Evolutionary conservation across 345 rosid species (phyloP).

Genomic region (Cardamine resedifolia): DNA sequence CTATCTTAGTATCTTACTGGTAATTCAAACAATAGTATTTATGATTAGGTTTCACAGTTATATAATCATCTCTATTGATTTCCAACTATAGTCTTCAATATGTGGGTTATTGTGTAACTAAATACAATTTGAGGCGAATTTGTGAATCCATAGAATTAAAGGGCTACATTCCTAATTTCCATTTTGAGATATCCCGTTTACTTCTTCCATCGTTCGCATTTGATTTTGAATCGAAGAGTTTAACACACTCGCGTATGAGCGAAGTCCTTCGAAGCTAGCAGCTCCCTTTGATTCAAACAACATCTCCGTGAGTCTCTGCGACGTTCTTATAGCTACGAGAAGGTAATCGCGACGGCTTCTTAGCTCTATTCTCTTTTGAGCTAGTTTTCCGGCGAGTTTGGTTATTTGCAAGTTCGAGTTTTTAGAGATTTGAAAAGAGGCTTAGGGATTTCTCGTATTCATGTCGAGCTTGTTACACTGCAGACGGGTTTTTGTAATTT

Average conservation of each 20-base stretch:
- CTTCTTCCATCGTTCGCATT: not conserved
- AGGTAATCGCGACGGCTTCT: not conserved
- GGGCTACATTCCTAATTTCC: not conserved
- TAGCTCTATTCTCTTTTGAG: not conserved
- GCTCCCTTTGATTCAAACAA: not conserved
- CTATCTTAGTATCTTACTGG: too few relatives aligned
- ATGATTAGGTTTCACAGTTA: too few relatives aligned
- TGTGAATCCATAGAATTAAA: not conserved
- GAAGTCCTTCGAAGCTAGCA: not conserved
- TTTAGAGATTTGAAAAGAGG: not conserved
- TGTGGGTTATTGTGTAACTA: not conserved
- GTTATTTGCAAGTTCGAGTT: not conserved
- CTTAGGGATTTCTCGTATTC: not conserved
- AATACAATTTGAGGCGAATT: too few relatives aligned
- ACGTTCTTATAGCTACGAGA: not conserved
- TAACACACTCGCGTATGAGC: not conserved
- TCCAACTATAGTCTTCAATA: too few relatives aligned
- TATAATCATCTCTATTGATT: too few relatives aligned
- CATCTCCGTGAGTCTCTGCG: not conserved
- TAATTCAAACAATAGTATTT: too few relatives aligned
- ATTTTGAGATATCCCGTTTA: constrained; percentile 8
- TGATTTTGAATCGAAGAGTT: not conserved
- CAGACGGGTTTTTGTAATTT: not conserved
- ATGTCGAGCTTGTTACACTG: constrained; percentile 10
- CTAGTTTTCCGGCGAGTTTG: not conserved